These are phyloP conservation scores for Asterella californica DNA, from an alignment of 225 moss, liverwort and hornwort genomes.

Conservation along the genomic window DNA sequence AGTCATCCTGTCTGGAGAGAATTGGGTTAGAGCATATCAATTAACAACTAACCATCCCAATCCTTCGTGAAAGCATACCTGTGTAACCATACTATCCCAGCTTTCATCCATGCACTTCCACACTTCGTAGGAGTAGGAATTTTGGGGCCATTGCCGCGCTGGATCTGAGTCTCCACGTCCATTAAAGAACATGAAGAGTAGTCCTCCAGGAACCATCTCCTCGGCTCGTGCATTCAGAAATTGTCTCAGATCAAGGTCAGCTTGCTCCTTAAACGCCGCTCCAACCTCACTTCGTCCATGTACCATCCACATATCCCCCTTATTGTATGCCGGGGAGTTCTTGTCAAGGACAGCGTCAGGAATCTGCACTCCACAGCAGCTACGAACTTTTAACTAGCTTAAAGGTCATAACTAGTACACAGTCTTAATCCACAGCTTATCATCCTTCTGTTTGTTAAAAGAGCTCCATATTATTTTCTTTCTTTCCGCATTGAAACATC, in stretches of 20 bases:
- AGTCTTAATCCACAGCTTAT: not conserved
- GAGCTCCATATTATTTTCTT: not conserved
- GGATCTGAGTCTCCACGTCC: constrained; percentile 2
- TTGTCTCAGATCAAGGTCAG: constrained; percentile 9
- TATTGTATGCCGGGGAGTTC: constrained; percentile 25
- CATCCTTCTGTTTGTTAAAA: not conserved
- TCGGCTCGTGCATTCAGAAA: constrained; percentile 22
- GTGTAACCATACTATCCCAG: constrained; percentile 7
- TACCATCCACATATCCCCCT: constrained; percentile 11
- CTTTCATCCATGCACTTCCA: constrained; percentile 12
- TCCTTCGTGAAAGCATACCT: not conserved
- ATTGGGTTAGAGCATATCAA: not conserved
- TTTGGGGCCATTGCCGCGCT: not conserved
- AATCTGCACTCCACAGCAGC: constrained; percentile 7
- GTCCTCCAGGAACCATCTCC: constrained; percentile 34
- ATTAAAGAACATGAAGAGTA: constrained; percentile 9
- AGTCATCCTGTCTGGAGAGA: not conserved
- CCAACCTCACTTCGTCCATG: not conserved
- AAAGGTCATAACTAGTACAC: not conserved
- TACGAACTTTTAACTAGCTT: not conserved
- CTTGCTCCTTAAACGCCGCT: constrained; percentile 15
- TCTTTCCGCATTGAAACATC: not conserved
- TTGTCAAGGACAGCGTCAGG: constrained; percentile 21
- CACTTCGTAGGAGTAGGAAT: not conserved
- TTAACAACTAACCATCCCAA: not conserved